A percentile compares a stretch with the other conserved stretches of the same genome.
These are phyloP conservation scores for Streptanthus diversifolius DNA, from an alignment of 345 rosid species.

Conservation along the genomic window DNA sequence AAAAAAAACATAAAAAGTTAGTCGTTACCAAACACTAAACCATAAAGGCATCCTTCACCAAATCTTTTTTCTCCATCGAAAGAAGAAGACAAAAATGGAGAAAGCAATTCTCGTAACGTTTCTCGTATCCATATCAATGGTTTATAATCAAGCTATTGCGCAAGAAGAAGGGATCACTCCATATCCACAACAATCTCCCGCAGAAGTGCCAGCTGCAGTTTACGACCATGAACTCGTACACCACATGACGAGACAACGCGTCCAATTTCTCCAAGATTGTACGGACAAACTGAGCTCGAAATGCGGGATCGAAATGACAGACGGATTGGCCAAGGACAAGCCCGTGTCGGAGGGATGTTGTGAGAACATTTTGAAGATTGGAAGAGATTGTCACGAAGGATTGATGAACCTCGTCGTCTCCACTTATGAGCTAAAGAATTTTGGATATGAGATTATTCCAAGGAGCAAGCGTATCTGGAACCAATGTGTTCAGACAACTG, in stretches of 20 bases:
- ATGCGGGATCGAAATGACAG: too few relatives aligned
- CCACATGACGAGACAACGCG: neutral
- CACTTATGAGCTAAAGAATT: conserved; percentile 18
- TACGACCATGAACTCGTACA: conserved; percentile 12
- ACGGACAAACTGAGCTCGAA: neutral
- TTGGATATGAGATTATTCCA: neutral
- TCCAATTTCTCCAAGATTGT: conserved; percentile 8
- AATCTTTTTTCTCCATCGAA: too few relatives aligned
- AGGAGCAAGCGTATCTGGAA: conserved; percentile 17
- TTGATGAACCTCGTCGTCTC: conserved; percentile 1
- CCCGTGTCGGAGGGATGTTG: neutral
- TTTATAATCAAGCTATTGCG: neutral
- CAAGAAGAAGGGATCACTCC: conserved; percentile 5
- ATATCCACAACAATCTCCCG: neutral
- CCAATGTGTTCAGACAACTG: conserved; percentile 8
- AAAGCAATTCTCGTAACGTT: neutral
- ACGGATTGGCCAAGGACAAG: neutral
- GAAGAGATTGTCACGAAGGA: conserved; percentile 20
- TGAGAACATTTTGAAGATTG: neutral
- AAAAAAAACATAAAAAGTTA: neutral
- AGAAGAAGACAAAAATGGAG: neutral
- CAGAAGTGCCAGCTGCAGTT: neutral
- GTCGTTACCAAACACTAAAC: neutral
- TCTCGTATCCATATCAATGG: conserved; percentile 4
- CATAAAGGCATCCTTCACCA: too few relatives aligned